Percentiles rank a stretch among this genome's conserved stretches.
phyloP scores from a whole-genome alignment of 805 yeast genomes.

The Isabelozyma rhagii region DNA sequence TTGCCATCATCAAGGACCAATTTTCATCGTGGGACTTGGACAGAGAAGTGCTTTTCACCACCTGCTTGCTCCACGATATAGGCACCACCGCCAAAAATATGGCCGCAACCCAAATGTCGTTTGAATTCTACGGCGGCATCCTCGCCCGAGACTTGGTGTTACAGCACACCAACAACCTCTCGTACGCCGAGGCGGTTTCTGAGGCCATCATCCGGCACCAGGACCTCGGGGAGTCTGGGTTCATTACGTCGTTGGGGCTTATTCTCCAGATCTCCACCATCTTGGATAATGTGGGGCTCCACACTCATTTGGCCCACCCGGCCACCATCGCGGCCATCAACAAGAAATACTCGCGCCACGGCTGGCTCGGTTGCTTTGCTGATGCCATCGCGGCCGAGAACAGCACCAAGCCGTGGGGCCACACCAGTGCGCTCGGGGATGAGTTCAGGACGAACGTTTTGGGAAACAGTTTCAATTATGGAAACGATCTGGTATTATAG shows the following conservation, averaged over 20 bases:
- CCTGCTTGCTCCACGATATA: slow-evolving; percentile 31
- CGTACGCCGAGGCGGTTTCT: slow-evolving; percentile 31
- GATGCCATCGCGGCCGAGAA: slow-evolving; percentile 28
- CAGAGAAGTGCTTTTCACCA: slow-evolving; percentile 23
- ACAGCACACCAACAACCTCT: slow-evolving; percentile 18
- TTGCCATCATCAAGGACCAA: slow-evolving; percentile 28
- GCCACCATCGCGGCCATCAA: slow-evolving; percentile 25
- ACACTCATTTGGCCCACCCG: slow-evolving; percentile 22
- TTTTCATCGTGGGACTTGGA: slow-evolving; percentile 30
- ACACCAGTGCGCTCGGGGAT: slow-evolving; percentile 29
- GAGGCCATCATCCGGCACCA: slow-evolving; percentile 36
- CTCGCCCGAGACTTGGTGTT: slow-evolving; percentile 22
- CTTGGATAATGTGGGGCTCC: slow-evolving; percentile 29
- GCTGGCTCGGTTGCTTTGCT: slow-evolving; percentile 31
- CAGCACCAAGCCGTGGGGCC: slow-evolving; percentile 31
- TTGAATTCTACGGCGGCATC: slow-evolving; percentile 32
- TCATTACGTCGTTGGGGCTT: slow-evolving; percentile 29
- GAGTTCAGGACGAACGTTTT: slow-evolving; percentile 24
- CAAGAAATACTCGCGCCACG: slow-evolving; percentile 19
- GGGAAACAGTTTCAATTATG: slow-evolving; percentile 20
- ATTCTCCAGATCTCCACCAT: slow-evolving; percentile 30
- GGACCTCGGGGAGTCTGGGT: slow-evolving; percentile 30
- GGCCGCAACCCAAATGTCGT: slow-evolving; percentile 30
- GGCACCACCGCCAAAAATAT: slow-evolving; percentile 31
- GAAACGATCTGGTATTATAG: slow-evolving; percentile 5